phyloP scores from a whole-genome alignment of 2,329 filamentous ascomycete genomes.

The Macrophomina pseudophaseolina region DNA sequence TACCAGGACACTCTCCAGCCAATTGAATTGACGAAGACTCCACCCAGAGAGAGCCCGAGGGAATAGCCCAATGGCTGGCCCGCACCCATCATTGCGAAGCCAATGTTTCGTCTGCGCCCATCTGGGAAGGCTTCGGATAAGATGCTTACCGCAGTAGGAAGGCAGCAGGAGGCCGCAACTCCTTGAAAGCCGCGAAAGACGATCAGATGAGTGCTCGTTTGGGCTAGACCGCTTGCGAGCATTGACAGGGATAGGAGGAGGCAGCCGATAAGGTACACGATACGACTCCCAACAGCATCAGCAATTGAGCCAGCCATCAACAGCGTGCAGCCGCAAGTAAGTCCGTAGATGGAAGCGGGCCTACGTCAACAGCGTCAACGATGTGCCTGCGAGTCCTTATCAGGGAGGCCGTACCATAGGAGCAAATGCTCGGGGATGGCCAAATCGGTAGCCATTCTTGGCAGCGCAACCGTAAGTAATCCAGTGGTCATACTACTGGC shows the following conservation, averaged over 20 bases:
- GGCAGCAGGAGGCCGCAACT: conserved; percentile 53
- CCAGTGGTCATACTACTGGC: conserved; percentile 36
- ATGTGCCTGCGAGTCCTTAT: neutral
- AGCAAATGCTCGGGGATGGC: conserved; percentile 32
- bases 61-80: conserved; percentile 59
- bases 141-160: conserved; percentile 57
- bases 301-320: conserved; percentile 57
- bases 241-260: conserved; percentile 34
- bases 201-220: conserved; percentile 48
- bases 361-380: conserved; percentile 28
- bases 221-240: conserved; percentile 50
- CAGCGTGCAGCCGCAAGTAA: conserved; percentile 57
- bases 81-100: conserved; percentile 57
- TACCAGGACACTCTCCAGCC: conserved; percentile 61
- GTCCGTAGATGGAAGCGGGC: conserved; percentile 44
- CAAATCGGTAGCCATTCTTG: conserved; percentile 47
- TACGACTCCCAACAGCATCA: conserved; percentile 56
- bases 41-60: conserved; percentile 57
- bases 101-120: conserved; percentile 57
- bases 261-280: conserved; percentile 54
- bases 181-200: conserved; percentile 54
- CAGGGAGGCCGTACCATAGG: conserved; percentile 34
- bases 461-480: conserved; percentile 49
- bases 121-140: conserved; percentile 54
- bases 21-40: conserved; percentile 54